Evolutionary conservation across 768 basidiomycete species (phyloP), one percentile per base, ranked within the genome.

Genomic region (Coprinopsis cinerea): DNA sequence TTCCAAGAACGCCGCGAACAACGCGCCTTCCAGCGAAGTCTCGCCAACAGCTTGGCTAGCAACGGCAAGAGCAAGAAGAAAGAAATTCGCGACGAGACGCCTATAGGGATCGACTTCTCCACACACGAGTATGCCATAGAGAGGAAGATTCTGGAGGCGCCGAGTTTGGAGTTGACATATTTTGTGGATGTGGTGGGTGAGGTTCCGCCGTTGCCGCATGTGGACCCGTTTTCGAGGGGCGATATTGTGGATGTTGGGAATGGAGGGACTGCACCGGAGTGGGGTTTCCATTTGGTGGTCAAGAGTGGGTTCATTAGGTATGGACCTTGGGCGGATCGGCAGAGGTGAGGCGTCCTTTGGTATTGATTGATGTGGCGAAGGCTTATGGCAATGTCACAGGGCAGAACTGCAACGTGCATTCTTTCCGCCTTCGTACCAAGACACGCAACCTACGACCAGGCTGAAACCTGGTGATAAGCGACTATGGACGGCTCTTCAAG

Each of bases 291-390:
- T 59, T 57, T 98, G 15, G 76, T 84, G 15, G 71, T 97, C n/a
- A 71, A 80, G 51, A 82, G 83, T 15, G 94, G 91, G 0, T 64
- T 75, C 28, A 55, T 96, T 28, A 77, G 81, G 17, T 98, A 97
- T 61, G 95, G 95, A 3, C 95, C 95, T 2, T 98, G 95, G 95
- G 87, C 93, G 20, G 95, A 98, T 67, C 77, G 94, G 22, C 95
- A 96, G 65, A 75, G 93, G 89, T 84, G 60, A 57, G 52, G 18
- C 45, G 11, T 36, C 34, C 26, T 44, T n/a, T n/a, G n/a, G n/a
- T 24, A 10, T 20, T 23, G 26, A 45, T 25, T 30, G 24, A 20
- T 30, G 42, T 50, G 2, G 53, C 39, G 52, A 25, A 53, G 24
- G 27, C 28, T 28, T 55, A n/a, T n/a, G n/a, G n/a, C n/a, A 20